Percentiles rank a stretch among this genome's conserved stretches.
Conservation (phyloP, 331 rosid species). For the Dryas integrifolia region DNA sequence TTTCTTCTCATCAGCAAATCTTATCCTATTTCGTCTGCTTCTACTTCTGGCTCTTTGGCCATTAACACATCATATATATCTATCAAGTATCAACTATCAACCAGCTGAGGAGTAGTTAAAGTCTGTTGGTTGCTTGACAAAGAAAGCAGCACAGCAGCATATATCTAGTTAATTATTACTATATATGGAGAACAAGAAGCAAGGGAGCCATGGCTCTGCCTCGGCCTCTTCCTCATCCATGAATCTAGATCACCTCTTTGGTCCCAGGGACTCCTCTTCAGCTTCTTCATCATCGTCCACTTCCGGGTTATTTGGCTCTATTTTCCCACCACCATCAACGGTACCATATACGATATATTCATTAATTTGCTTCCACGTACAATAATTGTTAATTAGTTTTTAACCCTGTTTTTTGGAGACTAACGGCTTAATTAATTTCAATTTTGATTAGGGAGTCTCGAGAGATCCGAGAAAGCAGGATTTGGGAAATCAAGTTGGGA, state of each 20-base stretch:
- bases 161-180: not conserved
- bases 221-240: constrained; percentile 36
- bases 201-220: constrained; percentile 16
- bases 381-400: not conserved
- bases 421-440: not conserved
- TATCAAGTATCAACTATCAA: constrained; percentile 23
- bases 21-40: constrained; percentile 37
- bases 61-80: constrained; percentile 15
- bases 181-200: constrained; percentile 51
- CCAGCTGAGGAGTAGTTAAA: constrained; percentile 26
- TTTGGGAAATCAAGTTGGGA: constrained; percentile 23
- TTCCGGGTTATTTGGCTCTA: constrained; percentile 37
- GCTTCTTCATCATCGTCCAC: constrained; percentile 40
- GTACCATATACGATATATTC: constrained; percentile 19
- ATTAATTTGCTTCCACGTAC: too few relatives aligned
- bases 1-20: constrained; percentile 35
- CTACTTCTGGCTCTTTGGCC: constrained; percentile 30
- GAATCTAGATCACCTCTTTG: constrained; percentile 63
- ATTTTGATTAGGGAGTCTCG: constrained; percentile 26
- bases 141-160: constrained; percentile 12
- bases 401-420: not conserved
- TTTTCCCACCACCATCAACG: constrained; percentile 57
- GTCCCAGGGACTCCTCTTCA: constrained; percentile 46
- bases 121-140: constrained; percentile 47
- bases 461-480: constrained; percentile 37